Base-by-base conservation (phyloP, 140 eudicot genomes). In the Flaveria floridana region DNA sequence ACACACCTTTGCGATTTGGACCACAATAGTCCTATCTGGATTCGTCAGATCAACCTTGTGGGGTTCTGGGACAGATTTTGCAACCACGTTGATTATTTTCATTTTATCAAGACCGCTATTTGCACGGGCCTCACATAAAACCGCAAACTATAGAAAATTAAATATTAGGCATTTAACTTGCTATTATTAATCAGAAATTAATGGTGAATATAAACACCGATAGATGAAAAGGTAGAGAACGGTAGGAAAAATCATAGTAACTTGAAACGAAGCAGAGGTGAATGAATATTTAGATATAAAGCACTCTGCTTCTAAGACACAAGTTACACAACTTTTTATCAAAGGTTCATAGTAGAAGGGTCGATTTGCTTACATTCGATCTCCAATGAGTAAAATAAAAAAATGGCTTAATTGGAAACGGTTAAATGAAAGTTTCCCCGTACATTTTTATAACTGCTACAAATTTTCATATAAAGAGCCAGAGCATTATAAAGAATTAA, bases 61-160 rank as follows among this genome's bases (percentile, higher is more conserved):
- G 25, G 95, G 86, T 74, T 75, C 83, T 37, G 99, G 96, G 80
- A 93, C 91, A 76, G 88, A 86, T 81, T 90, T 88, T 65, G 99
- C 99, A 59, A 93, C 90, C 10, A 84, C 89, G 63, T 93, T 83
- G 39, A 93, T 93, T 56, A 93, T 82, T 81, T 85, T 93, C 89
- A 81, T 83, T 79, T 84, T 84, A 18, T 93, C 96, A 5, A 93
- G 74, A 68, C 99, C 99, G 78, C 89, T 88, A 79, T 93, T 93
- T 75, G 99, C 99, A 30, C 99, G 97, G 55, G 97, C 97, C 56
- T 93, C 99, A 52, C 90, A 93, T 30, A 88, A 68, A 41, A 93
- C 97, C 42, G 99, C 91, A 88, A 79, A 93, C 99, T 91, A 86
- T 82, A 13, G 14, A 68, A 37, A 73, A 67, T 3, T 39, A 12